A percentile compares a stretch with the other conserved stretches of the same genome.
These are phyloP conservation scores for Phytophthora hibernalis DNA, from an alignment of 352 stramenopile genomes.

Conservation along the genomic window DNA sequence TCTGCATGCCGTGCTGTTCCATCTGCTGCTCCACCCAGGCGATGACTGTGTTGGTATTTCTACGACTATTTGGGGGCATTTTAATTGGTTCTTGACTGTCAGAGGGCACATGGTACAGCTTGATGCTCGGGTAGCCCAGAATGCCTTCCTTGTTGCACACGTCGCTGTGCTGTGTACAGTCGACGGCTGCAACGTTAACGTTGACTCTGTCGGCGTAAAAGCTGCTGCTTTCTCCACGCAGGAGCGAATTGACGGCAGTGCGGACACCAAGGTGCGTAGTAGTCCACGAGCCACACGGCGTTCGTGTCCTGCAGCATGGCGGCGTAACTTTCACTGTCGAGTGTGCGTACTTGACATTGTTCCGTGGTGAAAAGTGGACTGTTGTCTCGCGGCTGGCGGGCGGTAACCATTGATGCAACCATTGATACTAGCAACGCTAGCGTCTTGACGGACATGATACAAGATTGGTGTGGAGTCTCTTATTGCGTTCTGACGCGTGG, in stretches of 20 bases:
- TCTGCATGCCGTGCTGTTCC: slow-evolving; percentile 51
- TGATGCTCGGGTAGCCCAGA: slow-evolving; percentile 68
- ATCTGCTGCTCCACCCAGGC: slow-evolving; percentile 75
- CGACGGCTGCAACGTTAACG: slow-evolving; percentile 73
- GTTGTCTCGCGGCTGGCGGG: slow-evolving; percentile 39
- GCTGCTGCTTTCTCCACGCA: slow-evolving; percentile 70
- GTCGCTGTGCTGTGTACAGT: slow-evolving; percentile 68
- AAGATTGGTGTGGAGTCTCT: neutral
- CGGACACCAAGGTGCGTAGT: slow-evolving; percentile 84
- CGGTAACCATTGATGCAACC: slow-evolving; percentile 1
- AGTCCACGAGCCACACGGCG: slow-evolving; percentile 80
- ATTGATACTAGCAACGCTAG: slow-evolving; percentile 19
- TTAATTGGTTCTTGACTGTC: slow-evolving; percentile 40
- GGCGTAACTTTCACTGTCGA: slow-evolving; percentile 45
- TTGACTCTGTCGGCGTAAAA: slow-evolving; percentile 61
- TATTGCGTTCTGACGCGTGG: slow-evolving; percentile 17
- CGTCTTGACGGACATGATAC: slow-evolving; percentile 26
- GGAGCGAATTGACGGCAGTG: slow-evolving; percentile 82
- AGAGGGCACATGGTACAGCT: slow-evolving; percentile 70
- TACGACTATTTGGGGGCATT: slow-evolving; percentile 44
- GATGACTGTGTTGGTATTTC: slow-evolving; percentile 63
- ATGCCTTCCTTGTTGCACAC: slow-evolving; percentile 72
- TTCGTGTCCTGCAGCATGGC: slow-evolving; percentile 49
- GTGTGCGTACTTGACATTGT: slow-evolving; percentile 52
- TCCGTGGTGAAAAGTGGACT: slow-evolving; percentile 69